These are phyloP conservation scores for Entamoeba histolytica DNA, from an alignment of 208 protist species.

Conservation along the genomic window DNA sequence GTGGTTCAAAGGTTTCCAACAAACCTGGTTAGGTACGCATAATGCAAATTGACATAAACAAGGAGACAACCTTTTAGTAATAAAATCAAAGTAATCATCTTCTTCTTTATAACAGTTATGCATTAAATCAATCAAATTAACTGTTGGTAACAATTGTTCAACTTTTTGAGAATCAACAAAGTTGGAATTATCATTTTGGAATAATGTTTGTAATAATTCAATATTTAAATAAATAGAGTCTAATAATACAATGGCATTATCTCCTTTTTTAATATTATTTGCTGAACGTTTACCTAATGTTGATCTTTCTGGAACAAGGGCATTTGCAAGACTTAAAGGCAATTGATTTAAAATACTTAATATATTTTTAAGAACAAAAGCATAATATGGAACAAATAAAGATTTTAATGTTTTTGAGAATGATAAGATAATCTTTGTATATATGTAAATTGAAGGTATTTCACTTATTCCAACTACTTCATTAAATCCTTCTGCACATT, in stretches of 20 bases:
- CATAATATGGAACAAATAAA: not conserved
- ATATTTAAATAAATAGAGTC: not conserved
- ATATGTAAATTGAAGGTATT: not conserved
- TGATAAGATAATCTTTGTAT: not conserved
- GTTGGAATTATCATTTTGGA: not conserved
- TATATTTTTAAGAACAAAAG: not conserved
- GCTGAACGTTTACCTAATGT: not conserved
- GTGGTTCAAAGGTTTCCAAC: too few species aligned
- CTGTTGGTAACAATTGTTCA: not conserved
- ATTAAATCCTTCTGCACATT: not conserved
- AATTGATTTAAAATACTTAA: not conserved
- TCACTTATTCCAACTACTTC: not conserved
- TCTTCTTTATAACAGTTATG: not conserved
- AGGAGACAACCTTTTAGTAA: not conserved
- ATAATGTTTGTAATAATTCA: not conserved
- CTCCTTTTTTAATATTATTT: not conserved
- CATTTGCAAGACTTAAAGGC: not conserved
- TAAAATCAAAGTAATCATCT: not conserved
- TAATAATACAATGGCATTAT: not conserved
- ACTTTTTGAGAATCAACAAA: not conserved
- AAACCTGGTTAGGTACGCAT: not conserved
- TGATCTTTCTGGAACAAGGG: not conserved
- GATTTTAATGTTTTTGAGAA: not conserved
- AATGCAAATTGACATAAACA: not conserved
- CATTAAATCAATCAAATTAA: not conserved